Base-by-base conservation (phyloP, 2,329 filamentous ascomycete species). In the Periconia sp. region DNA sequence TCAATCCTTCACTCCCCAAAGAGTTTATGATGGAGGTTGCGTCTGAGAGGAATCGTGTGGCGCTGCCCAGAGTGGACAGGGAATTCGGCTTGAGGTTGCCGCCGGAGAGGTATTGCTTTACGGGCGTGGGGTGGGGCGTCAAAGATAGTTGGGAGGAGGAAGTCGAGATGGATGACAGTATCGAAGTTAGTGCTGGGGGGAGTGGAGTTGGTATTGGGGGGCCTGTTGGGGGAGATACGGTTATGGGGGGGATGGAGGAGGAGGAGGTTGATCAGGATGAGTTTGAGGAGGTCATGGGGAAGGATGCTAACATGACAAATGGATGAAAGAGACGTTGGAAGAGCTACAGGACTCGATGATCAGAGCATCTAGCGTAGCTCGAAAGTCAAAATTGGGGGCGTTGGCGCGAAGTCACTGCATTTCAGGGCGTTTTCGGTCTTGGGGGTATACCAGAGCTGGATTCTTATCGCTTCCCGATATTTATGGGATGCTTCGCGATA, bases 1-100 rank as follows among this genome's bases (percentile, higher is more conserved):
- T 90, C 70, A 76, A 78, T 74, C 80, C 49, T 71, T 80, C 49
- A 76, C 78, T 61, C 74, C 80, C 82, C 1, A 92, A 92, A 64
- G 88, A 92, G 54, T 91, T 87, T 68, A 78, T 92, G 74, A 73
- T 85, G 43, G 87, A 91, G 65, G 74, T 90, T n/a, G 88, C 66
- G 34, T 49, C 41, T 3, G 66, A 69, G 28, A 70, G 76, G 53
- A 60, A 92, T 80, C 39, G 47, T 16, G 66, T 54, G 43, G 65
- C 63, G 41, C 18, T 69, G 45, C 67, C 66, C 29, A 43, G 65
- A 2, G 76, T 82, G n/a, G 76, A 80, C 50, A 70, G 79, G 32
- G 75, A 78, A 34, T 82, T 75, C 57, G 83, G 82, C 3, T 71
- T 85, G 45, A 71, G 81, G 43, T 61, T 86, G 58, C 83, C 83